Evolutionary conservation across 371 early-diverging fungal genomes (phyloP).

Genomic region (Furculomyces boomerangus): DNA sequence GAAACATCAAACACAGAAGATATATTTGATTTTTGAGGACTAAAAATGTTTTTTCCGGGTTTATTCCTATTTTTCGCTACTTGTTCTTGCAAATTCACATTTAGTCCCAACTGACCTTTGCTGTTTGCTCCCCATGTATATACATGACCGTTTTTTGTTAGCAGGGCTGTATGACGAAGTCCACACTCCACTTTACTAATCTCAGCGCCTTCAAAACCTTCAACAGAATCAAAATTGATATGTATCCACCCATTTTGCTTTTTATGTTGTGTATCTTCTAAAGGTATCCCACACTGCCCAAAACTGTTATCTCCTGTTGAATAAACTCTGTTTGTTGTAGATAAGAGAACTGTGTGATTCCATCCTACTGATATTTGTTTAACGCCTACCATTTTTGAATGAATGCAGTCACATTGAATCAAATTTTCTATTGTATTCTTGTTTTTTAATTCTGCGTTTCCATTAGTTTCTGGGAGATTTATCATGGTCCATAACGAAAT

Average conservation of each 20-base stretch:
- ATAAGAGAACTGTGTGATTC: constrained; percentile 37
- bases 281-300: constrained; percentile 11
- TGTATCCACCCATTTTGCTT: not conserved
- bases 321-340: constrained; percentile 5
- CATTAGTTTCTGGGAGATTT: not conserved
- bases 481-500: no score
- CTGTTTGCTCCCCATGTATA: constrained; percentile 20
- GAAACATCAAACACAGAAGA: constrained; percentile 3
- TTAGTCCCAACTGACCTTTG: constrained; percentile 13
- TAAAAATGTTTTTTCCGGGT: not conserved
- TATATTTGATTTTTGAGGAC: not conserved
- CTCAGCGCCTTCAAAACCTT: not conserved
- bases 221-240: no score
- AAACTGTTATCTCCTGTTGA: constrained; percentile 9
- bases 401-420: no score
- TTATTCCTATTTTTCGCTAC: not conserved
- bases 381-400: not conserved
- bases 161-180: constrained; percentile 22
- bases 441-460: not conserved
- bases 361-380: constrained; percentile 43
- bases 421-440: not conserved
- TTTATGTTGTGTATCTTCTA: not conserved
- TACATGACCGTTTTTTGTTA: constrained; percentile 18
- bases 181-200: constrained; percentile 14
- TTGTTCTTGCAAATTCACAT: not conserved